Evolutionary conservation across 2,329 filamentous ascomycete species (phyloP).

Genomic region (Leptographium galeiforme): DNA sequence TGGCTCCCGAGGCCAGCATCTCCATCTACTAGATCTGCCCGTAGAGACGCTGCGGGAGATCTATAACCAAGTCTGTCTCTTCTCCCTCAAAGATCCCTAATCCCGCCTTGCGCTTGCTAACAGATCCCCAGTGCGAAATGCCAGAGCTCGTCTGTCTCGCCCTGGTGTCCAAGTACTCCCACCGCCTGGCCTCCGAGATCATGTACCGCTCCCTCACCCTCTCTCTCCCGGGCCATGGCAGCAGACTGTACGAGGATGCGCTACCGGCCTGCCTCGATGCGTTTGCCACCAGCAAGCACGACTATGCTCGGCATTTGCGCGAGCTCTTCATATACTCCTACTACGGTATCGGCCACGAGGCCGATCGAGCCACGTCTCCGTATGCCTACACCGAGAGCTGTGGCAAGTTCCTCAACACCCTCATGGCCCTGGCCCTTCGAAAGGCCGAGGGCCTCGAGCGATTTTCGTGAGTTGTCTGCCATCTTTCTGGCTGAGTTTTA

Average conservation of each 20-base stretch:
- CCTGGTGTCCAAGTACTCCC: slow-evolving; percentile 44
- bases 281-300: slow-evolving; percentile 48
- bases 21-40: slow-evolving; percentile 28
- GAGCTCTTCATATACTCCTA: slow-evolving; percentile 44
- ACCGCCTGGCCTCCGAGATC: slow-evolving; percentile 41
- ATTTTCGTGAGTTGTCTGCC: slow-evolving; percentile 32
- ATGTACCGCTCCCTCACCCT: slow-evolving; percentile 49
- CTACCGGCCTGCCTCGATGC: slow-evolving; percentile 47
- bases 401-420: slow-evolving; percentile 50
- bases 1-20: background rate
- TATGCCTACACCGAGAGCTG: slow-evolving; percentile 42
- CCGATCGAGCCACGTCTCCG: slow-evolving; percentile 37
- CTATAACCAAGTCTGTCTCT: slow-evolving; percentile 26
- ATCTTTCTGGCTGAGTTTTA: background rate
- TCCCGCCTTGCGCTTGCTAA: background rate
- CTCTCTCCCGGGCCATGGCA: slow-evolving; percentile 47
- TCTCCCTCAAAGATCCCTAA: background rate
- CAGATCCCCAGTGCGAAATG: slow-evolving; percentile 23
- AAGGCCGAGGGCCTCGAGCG: slow-evolving; percentile 40
- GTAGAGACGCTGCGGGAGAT: slow-evolving; percentile 36
- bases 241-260: slow-evolving; percentile 37
- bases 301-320: slow-evolving; percentile 45
- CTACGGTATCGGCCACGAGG: slow-evolving; percentile 35
- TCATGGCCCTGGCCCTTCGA: slow-evolving; percentile 42
- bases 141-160: slow-evolving; percentile 42